Evolutionary conservation across 495 filamentous ascomycete genomes (phyloP), one percentile per base, ranked within the genome.

Genomic region (Penicillium coprophilum): DNA sequence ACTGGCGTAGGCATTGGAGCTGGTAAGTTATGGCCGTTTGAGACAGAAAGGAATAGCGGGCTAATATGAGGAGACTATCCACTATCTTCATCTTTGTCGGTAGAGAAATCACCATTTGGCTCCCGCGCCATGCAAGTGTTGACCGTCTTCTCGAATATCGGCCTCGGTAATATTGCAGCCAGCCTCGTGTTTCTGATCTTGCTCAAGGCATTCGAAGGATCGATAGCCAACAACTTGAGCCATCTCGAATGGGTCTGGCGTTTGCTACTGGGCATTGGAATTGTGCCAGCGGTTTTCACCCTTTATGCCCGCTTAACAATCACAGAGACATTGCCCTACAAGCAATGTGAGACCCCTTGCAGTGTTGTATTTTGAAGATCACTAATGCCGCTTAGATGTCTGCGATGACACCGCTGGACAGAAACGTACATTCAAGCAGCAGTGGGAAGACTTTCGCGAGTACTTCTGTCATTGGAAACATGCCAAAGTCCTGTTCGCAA

Each of bases 401-500:
- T 60, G 47, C 13, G 47, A 55, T 45, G 52, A 60, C 5, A 13
- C 45, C 20, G 41, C 50, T 27, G 57, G 57, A 11, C 57, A 60
- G 23, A 60, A 51, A 19, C 61, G 58, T 12, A 50, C 54, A 9
- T 46, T 61, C 10, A 52, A 55, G 19, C 21, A 64, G 8, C 64
- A 64, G 27, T 61, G 57, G 57, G 28, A 38, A 12, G 65, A 67
- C 27, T 67, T 67, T 24, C 53, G 65, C 17, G 50, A 53, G 8
- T 62, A 67, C 38, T 66, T 63, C 36, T 20, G 56, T 20, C 32
- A 66, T 4, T 58, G 60, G 60, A 57, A 40, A 23, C 65, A 67
- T 46, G 59, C 62, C 17, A 60, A 56, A 34, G 59, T 57, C 6
- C 53, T 64, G 6, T 58, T 65, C 19, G 65, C 65, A 19, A 67